These are phyloP conservation scores for Penicillium turbatum DNA, from an alignment of 495 filamentous ascomycete genomes.

Conservation along the genomic window DNA sequence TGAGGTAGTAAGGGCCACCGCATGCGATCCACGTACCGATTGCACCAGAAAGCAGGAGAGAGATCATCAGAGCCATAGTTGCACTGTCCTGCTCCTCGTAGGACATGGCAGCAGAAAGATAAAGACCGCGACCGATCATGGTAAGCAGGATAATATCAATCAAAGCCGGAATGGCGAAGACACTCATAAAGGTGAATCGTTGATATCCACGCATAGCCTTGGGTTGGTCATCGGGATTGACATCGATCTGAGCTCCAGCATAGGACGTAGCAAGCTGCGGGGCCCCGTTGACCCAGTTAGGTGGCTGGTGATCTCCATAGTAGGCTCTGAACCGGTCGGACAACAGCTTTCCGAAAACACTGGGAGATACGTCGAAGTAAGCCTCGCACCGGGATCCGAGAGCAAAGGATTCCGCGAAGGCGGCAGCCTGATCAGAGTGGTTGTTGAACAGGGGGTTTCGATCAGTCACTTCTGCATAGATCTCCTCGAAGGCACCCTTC, in stretches of 20 bases:
- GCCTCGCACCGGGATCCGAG: constrained; percentile 57
- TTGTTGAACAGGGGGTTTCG: constrained; percentile 56
- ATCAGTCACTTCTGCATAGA: constrained; percentile 56
- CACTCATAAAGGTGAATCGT: constrained; percentile 54
- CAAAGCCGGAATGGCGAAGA: constrained; percentile 58
- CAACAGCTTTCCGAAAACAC: constrained; percentile 52
- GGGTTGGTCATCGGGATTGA: constrained; percentile 45
- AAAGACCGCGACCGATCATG: constrained; percentile 53
- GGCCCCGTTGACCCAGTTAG: constrained; percentile 47
- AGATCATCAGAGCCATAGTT: constrained; percentile 54
- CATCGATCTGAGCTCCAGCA: constrained; percentile 54
- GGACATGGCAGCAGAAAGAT: constrained; percentile 53
- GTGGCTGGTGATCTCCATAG: constrained; percentile 48
- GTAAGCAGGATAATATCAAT: constrained; percentile 57
- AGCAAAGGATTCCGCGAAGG: constrained; percentile 58
- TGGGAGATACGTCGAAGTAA: constrained; percentile 55
- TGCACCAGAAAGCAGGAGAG: constrained; percentile 52
- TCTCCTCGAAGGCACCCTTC: constrained; percentile 55
- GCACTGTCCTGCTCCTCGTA: constrained; percentile 48
- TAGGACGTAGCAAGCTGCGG: constrained; percentile 49
- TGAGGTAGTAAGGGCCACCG: constrained; percentile 57
- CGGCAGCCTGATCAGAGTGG: constrained; percentile 55
- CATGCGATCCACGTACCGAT: constrained; percentile 57
- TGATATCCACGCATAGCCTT: constrained; percentile 47
- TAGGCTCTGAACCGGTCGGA: constrained; percentile 49